Base-by-base conservation (phyloP, 345 rosid genomes). In the Eucalyptus tenuipes region DNA sequence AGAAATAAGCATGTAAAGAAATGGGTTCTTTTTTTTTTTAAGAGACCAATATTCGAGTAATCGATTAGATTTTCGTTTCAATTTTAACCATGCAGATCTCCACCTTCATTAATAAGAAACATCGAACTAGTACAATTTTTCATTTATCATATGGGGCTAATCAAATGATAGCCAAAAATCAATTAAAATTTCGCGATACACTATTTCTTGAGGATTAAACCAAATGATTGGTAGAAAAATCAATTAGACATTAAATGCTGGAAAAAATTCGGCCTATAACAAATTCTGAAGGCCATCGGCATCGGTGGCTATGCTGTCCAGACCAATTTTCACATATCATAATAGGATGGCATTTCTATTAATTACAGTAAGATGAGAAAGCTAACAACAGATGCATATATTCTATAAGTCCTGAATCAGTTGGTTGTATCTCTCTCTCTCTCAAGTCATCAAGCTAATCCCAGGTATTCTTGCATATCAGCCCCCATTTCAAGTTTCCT, bases 181-280 rank as follows among this genome's bases (percentile, higher is more conserved):
- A 16, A 64, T n/a, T 64, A n/a, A 18, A 71, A 17, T 17, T 15
- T 8, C 2, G 7, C 4, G 2, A 17, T 18, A 13, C 9, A 13
- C 3, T 71, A 71, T 71, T 71, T 33, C 44, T 33, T 2, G 3
- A 16, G 25, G 44, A 71, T 18, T n/a, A 64, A n/a, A n/a, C 33
- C 71, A 68, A 33, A 5, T 1, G 1, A 66, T 4, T 3, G 22
- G 12, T 8, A 42, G 79, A 66, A 31, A 66, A 66, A 31, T 0
- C 79, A 33, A 33, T 17, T 17, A 33, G 44, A 68, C 24, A 18
- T 16, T 33, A 68, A 17, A 17, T 8, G 24, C 12, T 5, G 0
- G 37, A 68, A 68, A 4, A 31, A 68, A 17, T 17, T 5, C 7
- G 0, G 7, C 1, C 0, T 1, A 10, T 7, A 33, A 31, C 2